Percentiles rank a stretch among this genome's conserved stretches.
phyloP scores from a whole-genome alignment of 257 asterid genomes.

The Henckelia pumila region DNA sequence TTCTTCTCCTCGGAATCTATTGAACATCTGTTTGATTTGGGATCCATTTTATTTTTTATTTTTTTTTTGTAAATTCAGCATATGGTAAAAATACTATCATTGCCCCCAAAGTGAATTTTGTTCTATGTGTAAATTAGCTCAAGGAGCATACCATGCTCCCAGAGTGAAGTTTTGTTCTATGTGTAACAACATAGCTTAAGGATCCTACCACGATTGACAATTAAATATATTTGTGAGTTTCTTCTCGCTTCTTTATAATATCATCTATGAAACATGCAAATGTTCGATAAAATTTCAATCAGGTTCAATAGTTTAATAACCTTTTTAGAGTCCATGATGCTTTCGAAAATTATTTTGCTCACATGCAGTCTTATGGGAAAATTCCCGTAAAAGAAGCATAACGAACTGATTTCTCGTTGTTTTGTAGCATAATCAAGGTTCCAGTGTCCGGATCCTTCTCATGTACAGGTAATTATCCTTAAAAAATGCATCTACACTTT shows the following conservation, averaged over 20 bases:
- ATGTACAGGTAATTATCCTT: constrained; percentile 58
- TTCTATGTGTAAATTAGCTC: too few species aligned
- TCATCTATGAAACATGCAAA: neutral
- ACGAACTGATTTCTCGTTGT: constrained; percentile 29
- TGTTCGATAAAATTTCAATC: too few species aligned
- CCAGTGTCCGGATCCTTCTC: constrained; percentile 75
- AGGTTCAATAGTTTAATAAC: neutral
- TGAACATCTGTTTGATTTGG: too few species aligned
- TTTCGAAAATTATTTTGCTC: neutral
- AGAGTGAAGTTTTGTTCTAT: too few species aligned
- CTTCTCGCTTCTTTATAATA: neutral
- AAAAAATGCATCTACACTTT: neutral
- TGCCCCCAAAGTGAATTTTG: too few species aligned
- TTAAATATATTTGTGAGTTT: neutral
- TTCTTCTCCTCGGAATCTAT: neutral
- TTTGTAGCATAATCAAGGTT: constrained; percentile 68
- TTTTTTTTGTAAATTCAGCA: too few species aligned
- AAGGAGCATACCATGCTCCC: too few species aligned
- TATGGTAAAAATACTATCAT: too few species aligned
- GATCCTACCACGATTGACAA: neutral
- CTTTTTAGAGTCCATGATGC: constrained; percentile 1
- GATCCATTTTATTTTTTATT: neutral
- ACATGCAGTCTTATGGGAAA: constrained; percentile 13
- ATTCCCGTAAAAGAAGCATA: constrained; percentile 6
- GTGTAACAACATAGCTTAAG: neutral